phyloP scores from a whole-genome alignment of 2,329 filamentous ascomycete species.

The Curvularia lunata region DNA sequence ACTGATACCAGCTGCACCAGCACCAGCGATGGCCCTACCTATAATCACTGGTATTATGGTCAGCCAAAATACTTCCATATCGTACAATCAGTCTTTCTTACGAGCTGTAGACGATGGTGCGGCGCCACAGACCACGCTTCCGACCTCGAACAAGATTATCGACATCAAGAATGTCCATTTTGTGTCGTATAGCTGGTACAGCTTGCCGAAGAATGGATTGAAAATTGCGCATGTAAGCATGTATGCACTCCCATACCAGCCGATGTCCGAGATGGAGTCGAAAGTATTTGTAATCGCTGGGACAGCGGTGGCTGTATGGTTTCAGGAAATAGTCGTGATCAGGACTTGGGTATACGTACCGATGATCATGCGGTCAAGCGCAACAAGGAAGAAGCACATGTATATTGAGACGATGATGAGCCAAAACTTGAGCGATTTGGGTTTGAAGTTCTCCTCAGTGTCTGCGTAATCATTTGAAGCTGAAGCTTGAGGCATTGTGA shows the following conservation, averaged over 20 bases:
- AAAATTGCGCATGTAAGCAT: slow-evolving; percentile 55
- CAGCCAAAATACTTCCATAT: background rate
- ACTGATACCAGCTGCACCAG: slow-evolving; percentile 52
- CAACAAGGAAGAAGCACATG: slow-evolving; percentile 36
- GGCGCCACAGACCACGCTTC: slow-evolving; percentile 50
- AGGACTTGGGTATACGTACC: background rate
- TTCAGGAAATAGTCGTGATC: background rate
- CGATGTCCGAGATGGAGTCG: slow-evolving; percentile 34
- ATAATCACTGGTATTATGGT: slow-evolving; percentile 47
- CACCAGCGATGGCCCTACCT: slow-evolving; percentile 56
- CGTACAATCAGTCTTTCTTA: background rate
- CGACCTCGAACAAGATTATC: slow-evolving; percentile 54
- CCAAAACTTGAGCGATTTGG: slow-evolving; percentile 33
- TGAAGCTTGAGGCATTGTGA: background rate
- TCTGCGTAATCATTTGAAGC: slow-evolving; percentile 14
- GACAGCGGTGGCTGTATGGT: slow-evolving; percentile 27
- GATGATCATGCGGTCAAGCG: slow-evolving; percentile 30
- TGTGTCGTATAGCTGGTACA: slow-evolving; percentile 54
- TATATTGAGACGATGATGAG: slow-evolving; percentile 34
- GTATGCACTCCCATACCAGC: slow-evolving; percentile 48
- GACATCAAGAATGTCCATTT: slow-evolving; percentile 48
- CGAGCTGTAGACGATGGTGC: slow-evolving; percentile 49
- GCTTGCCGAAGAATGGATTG: slow-evolving; percentile 56
- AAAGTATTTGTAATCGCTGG: slow-evolving; percentile 39
- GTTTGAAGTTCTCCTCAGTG: slow-evolving; percentile 32